These are phyloP conservation scores for Monosporascus ibericus DNA, from an alignment of 2,329 filamentous ascomycete species.

Conservation along the genomic window DNA sequence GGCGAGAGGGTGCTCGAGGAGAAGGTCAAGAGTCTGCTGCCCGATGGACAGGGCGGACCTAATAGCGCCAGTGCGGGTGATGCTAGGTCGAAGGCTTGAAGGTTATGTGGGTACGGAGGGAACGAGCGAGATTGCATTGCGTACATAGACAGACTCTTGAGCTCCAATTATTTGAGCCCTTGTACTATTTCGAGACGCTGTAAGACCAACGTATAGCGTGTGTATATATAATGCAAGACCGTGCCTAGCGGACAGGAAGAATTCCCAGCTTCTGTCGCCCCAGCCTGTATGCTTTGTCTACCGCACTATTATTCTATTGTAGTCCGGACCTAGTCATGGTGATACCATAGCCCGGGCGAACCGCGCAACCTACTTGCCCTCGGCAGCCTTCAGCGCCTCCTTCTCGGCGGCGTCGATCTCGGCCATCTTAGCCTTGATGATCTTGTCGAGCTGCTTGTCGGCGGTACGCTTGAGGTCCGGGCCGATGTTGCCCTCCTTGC, in stretches of 20 bases:
- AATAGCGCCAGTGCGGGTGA: background rate
- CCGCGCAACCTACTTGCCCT: conserved; percentile 20
- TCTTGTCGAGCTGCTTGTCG: conserved; percentile 40
- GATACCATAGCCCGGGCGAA: too few species aligned
- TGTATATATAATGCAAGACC: too few species aligned
- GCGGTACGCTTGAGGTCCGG: conserved; percentile 35
- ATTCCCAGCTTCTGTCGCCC: background rate
- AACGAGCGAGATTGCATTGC: background rate
- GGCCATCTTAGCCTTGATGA: conserved; percentile 41
- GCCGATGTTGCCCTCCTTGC: conserved; percentile 34
- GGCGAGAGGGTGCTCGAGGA: conserved; percentile 18
- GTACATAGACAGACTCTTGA: background rate
- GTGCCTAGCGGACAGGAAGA: too few species aligned
- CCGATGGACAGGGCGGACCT: conserved; percentile 1
- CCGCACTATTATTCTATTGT: background rate
- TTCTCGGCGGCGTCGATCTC: conserved; percentile 45
- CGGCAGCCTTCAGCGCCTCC: conserved; percentile 32
- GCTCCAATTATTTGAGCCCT: conserved; percentile 2
- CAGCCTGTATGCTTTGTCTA: background rate
- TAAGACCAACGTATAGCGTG: too few species aligned
- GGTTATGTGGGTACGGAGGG: background rate
- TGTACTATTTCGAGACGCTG: background rate
- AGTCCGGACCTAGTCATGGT: background rate
- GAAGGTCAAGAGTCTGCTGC: conserved; percentile 21
- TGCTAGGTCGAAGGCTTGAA: conserved; percentile 11